phyloP scores from a whole-genome alignment of 768 basidiomycete genomes.

The Pholiota conissans region DNA sequence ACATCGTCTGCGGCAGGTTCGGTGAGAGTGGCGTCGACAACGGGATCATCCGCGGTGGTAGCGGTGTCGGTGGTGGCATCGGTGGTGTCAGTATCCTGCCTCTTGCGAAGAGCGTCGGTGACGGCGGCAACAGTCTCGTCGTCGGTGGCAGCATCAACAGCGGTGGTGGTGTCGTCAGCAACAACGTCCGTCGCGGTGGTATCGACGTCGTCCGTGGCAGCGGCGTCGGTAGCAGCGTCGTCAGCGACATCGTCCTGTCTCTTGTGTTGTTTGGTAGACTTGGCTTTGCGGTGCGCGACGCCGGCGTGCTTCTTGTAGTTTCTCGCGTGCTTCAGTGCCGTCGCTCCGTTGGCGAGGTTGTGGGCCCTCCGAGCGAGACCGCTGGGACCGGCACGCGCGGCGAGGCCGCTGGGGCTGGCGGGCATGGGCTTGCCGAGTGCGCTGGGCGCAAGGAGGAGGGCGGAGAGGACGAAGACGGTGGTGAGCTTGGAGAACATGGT shows the following conservation, averaged over 20 bases:
- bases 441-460: background rate
- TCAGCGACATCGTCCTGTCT: background rate
- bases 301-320: background rate
- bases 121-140: too few relatives aligned
- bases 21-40: too few relatives aligned
- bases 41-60: too few relatives aligned
- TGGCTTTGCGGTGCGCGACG: background rate
- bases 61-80: too few relatives aligned
- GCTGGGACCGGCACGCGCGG: background rate
- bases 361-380: too few relatives aligned
- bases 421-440: background rate
- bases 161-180: too few relatives aligned
- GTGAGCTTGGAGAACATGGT: background rate
- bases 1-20: too few relatives aligned
- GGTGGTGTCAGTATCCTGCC: too few relatives aligned
- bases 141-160: too few relatives aligned
- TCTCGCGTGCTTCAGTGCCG: background rate
- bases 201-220: background rate
- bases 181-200: too few relatives aligned
- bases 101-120: too few relatives aligned
- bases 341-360: background rate
- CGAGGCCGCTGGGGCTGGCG: background rate
- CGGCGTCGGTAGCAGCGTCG: background rate
- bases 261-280: background rate
- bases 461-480: background rate